Percentiles rank a stretch among this genome's conserved stretches.
These are phyloP conservation scores for Dispira simplex DNA, from an alignment of 192 early-diverging fungal genomes.

Conservation along the genomic window DNA sequence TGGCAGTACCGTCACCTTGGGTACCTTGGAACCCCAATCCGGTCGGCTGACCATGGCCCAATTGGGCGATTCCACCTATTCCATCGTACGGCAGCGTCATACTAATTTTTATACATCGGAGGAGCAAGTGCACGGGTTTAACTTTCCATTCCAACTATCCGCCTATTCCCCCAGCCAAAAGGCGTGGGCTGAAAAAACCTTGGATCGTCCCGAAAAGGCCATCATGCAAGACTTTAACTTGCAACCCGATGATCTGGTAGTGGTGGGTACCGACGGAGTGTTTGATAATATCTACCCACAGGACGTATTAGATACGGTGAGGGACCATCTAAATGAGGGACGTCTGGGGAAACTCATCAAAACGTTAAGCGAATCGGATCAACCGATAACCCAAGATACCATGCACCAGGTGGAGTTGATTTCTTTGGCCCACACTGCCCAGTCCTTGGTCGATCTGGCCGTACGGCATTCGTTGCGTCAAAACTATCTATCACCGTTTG, in stretches of 20 bases:
- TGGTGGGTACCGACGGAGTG: constrained; percentile 4
- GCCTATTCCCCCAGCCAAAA: not conserved
- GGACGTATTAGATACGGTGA: not conserved
- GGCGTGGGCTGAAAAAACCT: not conserved
- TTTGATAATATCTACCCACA: not conserved
- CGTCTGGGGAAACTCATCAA: not conserved
- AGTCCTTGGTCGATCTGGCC: not conserved
- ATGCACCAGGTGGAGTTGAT: not conserved
- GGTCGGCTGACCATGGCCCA: not conserved
- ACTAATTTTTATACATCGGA: not conserved
- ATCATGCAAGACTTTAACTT: not conserved
- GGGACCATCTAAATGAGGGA: not conserved
- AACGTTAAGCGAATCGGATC: not conserved
- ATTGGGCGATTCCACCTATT: constrained; percentile 3
- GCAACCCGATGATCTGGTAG: constrained; percentile 1
- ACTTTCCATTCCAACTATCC: constrained; percentile 5
- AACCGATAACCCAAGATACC: not conserved
- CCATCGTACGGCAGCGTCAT: not conserved
- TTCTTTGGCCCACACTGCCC: not conserved
- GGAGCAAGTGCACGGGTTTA: constrained; percentile 8
- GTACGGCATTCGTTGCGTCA: not conserved
- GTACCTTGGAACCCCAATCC: not conserved
- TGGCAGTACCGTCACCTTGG: not conserved
- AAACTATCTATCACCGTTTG: not conserved
- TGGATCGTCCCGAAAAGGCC: not conserved